These are phyloP conservation scores for Aspergillus diversus DNA, from an alignment of 495 filamentous ascomycete species.

Conservation along the genomic window DNA sequence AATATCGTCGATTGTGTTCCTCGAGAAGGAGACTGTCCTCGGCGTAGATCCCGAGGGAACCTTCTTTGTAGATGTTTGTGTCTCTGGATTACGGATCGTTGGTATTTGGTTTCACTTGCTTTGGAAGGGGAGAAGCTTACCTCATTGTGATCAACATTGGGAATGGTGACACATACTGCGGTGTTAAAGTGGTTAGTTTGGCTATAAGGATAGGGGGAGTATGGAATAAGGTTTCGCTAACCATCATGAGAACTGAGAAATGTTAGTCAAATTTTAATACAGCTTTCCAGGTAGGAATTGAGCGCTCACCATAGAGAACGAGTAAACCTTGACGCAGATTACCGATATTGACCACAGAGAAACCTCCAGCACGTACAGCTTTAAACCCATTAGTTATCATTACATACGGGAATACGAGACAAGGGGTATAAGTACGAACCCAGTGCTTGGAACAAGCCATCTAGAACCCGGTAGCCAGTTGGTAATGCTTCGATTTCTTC, in stretches of 20 bases:
- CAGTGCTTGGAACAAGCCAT: conserved; percentile 82
- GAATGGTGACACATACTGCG: conserved; percentile 66
- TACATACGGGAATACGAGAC: not conserved
- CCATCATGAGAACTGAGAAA: conserved; percentile 77
- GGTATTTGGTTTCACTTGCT: not conserved
- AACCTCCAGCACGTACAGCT: conserved; percentile 81
- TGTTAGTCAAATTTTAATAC: conserved; percentile 17
- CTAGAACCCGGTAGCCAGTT: conserved; percentile 63
- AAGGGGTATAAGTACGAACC: conserved; percentile 24
- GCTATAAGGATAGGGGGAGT: not conserved
- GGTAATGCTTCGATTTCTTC: conserved; percentile 60
- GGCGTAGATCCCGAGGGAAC: conserved; percentile 67
- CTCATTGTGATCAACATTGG: conserved; percentile 62
- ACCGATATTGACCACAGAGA: conserved; percentile 78
- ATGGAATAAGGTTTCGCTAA: conserved; percentile 18
- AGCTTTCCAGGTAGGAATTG: not conserved
- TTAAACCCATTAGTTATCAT: conserved; percentile 19
- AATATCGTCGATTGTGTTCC: conserved; percentile 19
- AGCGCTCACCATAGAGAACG: conserved; percentile 62
- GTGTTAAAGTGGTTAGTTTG: conserved; percentile 8
- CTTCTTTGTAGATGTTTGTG: conserved; percentile 80
- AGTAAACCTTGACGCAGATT: conserved; percentile 72
- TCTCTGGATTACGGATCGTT: conserved; percentile 45
- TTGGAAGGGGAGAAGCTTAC: conserved; percentile 24
- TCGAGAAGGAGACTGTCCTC: conserved; percentile 35